Base-by-base conservation (phyloP, 768 basidiomycete species). In the Suillus sp. region DNA sequence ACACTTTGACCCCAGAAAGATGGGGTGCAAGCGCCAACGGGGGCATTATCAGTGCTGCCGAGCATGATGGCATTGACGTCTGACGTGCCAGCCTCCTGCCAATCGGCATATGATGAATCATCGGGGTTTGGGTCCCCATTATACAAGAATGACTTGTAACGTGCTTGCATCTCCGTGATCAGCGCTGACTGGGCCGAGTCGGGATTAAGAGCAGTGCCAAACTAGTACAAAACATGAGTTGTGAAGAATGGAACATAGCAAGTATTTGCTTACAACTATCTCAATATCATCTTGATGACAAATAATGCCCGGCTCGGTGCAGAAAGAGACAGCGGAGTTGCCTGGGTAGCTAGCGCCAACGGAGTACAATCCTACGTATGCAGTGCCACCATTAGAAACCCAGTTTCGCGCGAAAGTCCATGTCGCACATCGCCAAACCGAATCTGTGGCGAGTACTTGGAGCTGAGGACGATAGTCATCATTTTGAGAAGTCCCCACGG, bases 281-380 rank as follows among this genome's bases (percentile, higher is more conserved):
- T 88, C 77, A 64, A 93, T 93, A 69, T 94, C 92, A 71, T 93
- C 92, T 72, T 92, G 83, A 72, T 92, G 91, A 75, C 91, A 93
- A 43, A 92, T 87, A 37, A 77, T 74, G 40, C 86, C 87, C 35
- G 78, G 40, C 66, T 81, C 72, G 6, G 79, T 80, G 75, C 91
- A 93, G 71, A 81, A 86, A 0, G 84, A 68, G 53, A 85, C 77
- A 1, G 62, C 78, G 45, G 79, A 78, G 75, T 92, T 93, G 47
- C 81, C 82, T 13, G 89, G 86, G 73, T 92, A 91, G n/a, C 87
- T 84, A 25, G 88, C 83, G 30, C 91, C 91, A 43, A 87, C 75
- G 53, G 78, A 75, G 71, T 84, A 92, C 65, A 86, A 66, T 34
- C 88, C 90, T 22, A 90, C 87, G 68, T 80, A 91, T n/a, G 83